These are phyloP conservation scores for Fusarium tricinctum DNA, from an alignment of 2,329 filamentous ascomycete species.

Conservation along the genomic window DNA sequence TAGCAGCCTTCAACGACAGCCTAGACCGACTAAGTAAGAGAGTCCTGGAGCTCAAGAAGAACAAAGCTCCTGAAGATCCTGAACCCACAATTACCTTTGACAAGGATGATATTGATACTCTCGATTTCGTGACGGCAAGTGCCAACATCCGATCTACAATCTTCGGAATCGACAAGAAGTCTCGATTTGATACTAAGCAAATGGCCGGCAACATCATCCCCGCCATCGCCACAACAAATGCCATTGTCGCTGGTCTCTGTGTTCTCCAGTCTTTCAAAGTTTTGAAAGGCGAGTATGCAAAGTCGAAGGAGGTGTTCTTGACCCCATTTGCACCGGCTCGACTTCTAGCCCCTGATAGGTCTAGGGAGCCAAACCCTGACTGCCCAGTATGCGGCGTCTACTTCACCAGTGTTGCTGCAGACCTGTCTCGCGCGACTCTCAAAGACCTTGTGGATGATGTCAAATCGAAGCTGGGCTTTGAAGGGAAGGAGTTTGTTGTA, in stretches of 20 bases:
- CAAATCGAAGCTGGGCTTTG: slow-evolving; percentile 78
- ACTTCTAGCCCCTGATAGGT: slow-evolving; percentile 70
- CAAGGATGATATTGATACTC: slow-evolving; percentile 94
- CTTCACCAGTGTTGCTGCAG: slow-evolving; percentile 75
- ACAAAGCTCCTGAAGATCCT: slow-evolving; percentile 62
- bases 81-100: slow-evolving; percentile 86
- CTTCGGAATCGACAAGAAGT: slow-evolving; percentile 90
- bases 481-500: slow-evolving; percentile 82
- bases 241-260: slow-evolving; percentile 92
- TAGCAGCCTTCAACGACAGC: slow-evolving; percentile 88
- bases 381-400: slow-evolving; percentile 88
- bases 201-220: slow-evolving; percentile 99
- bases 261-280: slow-evolving; percentile 95
- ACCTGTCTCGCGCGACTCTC: slow-evolving; percentile 80
- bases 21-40: slow-evolving; percentile 82
- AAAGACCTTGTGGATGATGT: slow-evolving; percentile 83
- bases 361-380: slow-evolving; percentile 78
- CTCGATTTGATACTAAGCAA: slow-evolving; percentile 97
- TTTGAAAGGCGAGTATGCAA: slow-evolving; percentile 76
- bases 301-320: slow-evolving; percentile 87
- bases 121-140: slow-evolving; percentile 93
- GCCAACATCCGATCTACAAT: slow-evolving; percentile 90
- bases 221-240: slow-evolving; percentile 97
- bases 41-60: slow-evolving; percentile 72
- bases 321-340: slow-evolving; percentile 74